Percentiles rank a stretch among this genome's conserved stretches.
These are phyloP conservation scores for Xerocomellus intermedius DNA, from an alignment of 768 basidiomycete genomes.

Conservation along the genomic window DNA sequence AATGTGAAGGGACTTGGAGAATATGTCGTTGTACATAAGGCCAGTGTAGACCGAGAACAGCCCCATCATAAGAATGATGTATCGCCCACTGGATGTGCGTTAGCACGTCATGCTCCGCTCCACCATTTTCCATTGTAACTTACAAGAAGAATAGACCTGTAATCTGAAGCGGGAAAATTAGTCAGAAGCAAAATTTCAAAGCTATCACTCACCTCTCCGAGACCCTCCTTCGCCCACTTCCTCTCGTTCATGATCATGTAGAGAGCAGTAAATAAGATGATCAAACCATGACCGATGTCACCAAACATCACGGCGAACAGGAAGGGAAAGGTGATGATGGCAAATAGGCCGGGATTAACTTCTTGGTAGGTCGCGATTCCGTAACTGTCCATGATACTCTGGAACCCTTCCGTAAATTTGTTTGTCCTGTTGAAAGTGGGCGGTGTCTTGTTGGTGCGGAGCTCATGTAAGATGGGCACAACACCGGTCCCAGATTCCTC, in stretches of 20 bases:
- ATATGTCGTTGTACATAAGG: conserved; percentile 98
- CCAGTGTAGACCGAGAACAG: conserved; percentile 95
- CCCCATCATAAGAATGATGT: conserved; percentile 99
- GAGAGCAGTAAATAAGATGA: conserved; percentile 73
- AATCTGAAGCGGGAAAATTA: conserved; percentile 50
- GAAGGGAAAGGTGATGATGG: conserved; percentile 93
- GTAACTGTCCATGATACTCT: conserved; percentile 97
- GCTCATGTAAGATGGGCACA: conserved; percentile 88
- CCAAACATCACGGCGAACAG: conserved; percentile 99
- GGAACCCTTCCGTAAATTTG: conserved; percentile 96
- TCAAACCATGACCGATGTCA: conserved; percentile 92
- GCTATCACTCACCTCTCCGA: conserved; percentile 61
- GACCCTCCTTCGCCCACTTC: conserved; percentile 66
- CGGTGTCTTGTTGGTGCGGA: conserved; percentile 86
- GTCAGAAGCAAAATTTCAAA: conserved; percentile 1
- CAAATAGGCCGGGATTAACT: conserved; percentile 94
- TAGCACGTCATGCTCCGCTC: conserved; percentile 11
- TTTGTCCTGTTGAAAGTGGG: conserved; percentile 95
- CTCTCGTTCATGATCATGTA: conserved; percentile 89
- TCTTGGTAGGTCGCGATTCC: conserved; percentile 95
- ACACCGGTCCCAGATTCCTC: conserved; percentile 93
- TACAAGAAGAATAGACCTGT: conserved; percentile 89
- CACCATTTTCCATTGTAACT: conserved; percentile 34
- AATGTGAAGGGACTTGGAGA: conserved; percentile 87
- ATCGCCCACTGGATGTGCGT: conserved; percentile 72